These are phyloP conservation scores for Nigrospora oryzae DNA, from an alignment of 2,329 filamentous ascomycete species.

Conservation along the genomic window DNA sequence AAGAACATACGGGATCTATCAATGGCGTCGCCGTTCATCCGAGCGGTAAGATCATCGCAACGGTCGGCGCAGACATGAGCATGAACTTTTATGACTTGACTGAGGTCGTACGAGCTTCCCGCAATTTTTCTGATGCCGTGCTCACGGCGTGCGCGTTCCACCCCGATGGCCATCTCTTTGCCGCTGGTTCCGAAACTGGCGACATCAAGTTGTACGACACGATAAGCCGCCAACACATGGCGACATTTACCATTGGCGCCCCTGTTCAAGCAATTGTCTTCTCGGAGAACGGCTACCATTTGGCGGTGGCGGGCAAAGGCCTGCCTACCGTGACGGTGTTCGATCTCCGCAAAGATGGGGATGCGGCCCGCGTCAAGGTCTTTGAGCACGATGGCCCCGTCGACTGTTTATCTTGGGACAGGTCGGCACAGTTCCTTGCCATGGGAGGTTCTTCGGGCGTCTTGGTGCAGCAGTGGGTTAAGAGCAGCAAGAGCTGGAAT, in stretches of 20 bases:
- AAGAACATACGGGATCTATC: conserved; percentile 75
- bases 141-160: conserved; percentile 80
- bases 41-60: conserved; percentile 73
- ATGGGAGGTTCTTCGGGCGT: conserved; percentile 72
- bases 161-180: conserved; percentile 91
- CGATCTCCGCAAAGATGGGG: conserved; percentile 86
- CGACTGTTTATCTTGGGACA: conserved; percentile 78
- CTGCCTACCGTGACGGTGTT: conserved; percentile 78
- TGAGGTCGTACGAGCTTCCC: conserved; percentile 59
- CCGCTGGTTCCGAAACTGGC: conserved; percentile 69
- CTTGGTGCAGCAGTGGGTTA: conserved; percentile 83
- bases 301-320: conserved; percentile 72
- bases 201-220: conserved; percentile 86
- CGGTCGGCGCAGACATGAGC: conserved; percentile 85
- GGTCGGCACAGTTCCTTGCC: conserved; percentile 87
- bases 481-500: conserved; percentile 80
- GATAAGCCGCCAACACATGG: conserved; percentile 68
- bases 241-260: conserved; percentile 60
- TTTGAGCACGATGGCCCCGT: conserved; percentile 77
- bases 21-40: conserved; percentile 77
- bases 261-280: conserved; percentile 73
- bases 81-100: conserved; percentile 81
- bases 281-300: conserved; percentile 95
- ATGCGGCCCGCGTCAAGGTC: conserved; percentile 71
- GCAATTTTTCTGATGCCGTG: conserved; percentile 71